Base-by-base conservation (phyloP, 108 stramenopile species). In the Fragilaria radians region DNA sequence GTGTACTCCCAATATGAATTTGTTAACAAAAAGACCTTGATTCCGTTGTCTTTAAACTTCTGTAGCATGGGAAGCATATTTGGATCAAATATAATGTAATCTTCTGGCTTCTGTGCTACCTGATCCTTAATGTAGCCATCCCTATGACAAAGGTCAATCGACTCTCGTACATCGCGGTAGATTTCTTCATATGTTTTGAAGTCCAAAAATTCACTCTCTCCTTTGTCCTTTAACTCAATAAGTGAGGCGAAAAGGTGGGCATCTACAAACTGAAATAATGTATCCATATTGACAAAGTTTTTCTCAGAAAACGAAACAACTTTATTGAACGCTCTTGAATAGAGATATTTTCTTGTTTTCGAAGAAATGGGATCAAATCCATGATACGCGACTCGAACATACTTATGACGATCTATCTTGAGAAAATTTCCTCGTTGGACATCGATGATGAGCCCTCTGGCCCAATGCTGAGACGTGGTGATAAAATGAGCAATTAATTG, bases 61-160 rank as follows among this genome's bases (percentile, higher is more conserved):
- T 64, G 62, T 24, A 97, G 67, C 96, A 96, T 97, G 42, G 93
- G 89, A 27, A 96, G 64, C 73, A 95, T 63, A 22, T 77, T 73
- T 48, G 88, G 70, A 60, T 97, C 96, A 28, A 84, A 67, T 1
- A 96, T 82, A 62, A 97, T 77, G 68, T 96, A 97, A 52, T 75
- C 76, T 48, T 69, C 80, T 1, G 93, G 95, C 74, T 94, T 72
- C 9, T 64, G 54, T 5, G 88, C 88, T 18, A 94, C 93, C 52
- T 88, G 83, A 70, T 97, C 94, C 71, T 97, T 97, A 59, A 97
- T 97, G 54, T 91, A 93, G 28, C 96, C 96, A 74, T 97, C 96
- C 24, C 95, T 76, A 63, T 97, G 96, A 61, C 96, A 97, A 23
- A 97, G 61, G 65, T 97, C 96, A 0, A 97, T 95, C 64, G 88